phyloP scores from a whole-genome alignment of 768 basidiomycete species.

The Lactarius trivialis region DNA sequence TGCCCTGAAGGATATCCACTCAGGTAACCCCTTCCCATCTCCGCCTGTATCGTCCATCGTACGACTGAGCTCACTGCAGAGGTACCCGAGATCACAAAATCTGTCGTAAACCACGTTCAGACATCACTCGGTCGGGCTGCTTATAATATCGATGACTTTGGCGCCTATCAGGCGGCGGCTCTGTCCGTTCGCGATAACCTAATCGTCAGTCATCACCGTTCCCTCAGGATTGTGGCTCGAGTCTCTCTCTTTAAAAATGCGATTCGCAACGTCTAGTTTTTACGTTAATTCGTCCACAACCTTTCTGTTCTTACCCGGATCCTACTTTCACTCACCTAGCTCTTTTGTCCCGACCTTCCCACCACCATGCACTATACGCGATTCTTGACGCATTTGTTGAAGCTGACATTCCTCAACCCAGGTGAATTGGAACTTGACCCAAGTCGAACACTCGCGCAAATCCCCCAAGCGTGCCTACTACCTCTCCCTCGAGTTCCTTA shows the following conservation, averaged over 20 bases:
- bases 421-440: conserved; percentile 85
- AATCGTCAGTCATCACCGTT: conserved; percentile 43
- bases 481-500: conserved; percentile 89
- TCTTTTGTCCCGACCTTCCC: neutral
- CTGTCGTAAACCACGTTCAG: conserved; percentile 77
- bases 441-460: conserved; percentile 70
- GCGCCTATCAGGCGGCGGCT: conserved; percentile 90
- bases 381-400: neutral
- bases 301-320: neutral
- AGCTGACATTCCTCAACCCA: conserved; percentile 25
- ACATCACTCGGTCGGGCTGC: conserved; percentile 87
- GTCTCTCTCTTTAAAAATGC: neutral
- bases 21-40: conserved; percentile 35
- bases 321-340: neutral
- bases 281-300: neutral
- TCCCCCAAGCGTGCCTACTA: conserved; percentile 90
- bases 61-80: conserved; percentile 34
- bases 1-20: conserved; percentile 50
- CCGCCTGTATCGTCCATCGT: conserved; percentile 3
- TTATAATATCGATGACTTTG: conserved; percentile 79
- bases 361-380: neutral
- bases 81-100: conserved; percentile 56
- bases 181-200: conserved; percentile 84
- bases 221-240: conserved; percentile 1
- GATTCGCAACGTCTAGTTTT: neutral